These are phyloP conservation scores for Cercis canadensis DNA, from an alignment of 306 rosid species.

Conservation along the genomic window DNA sequence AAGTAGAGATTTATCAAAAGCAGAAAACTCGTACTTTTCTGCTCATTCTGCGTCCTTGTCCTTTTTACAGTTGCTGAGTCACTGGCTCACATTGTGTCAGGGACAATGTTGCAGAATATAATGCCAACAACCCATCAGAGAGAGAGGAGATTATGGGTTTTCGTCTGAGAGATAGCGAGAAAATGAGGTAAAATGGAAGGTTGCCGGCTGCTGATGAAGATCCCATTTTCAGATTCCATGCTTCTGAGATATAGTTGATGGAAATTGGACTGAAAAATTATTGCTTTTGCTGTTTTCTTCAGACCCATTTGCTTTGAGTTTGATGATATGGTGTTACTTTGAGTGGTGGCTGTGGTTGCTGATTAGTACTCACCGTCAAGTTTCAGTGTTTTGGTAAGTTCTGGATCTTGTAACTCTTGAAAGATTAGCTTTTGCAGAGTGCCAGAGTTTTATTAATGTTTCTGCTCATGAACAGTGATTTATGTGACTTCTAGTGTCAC, in stretches of 20 bases:
- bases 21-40: conserved; percentile 27
- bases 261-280: conserved; percentile 23
- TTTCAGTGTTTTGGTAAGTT: conserved; percentile 48
- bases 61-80: conserved; percentile 56
- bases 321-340: conserved; percentile 32
- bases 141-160: conserved; percentile 37
- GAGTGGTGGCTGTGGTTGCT: conserved; percentile 35
- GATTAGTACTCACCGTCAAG: conserved; percentile 29
- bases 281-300: conserved; percentile 40
- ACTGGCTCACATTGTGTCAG: conserved; percentile 42
- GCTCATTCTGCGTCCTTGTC: conserved; percentile 32
- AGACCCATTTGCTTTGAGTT: conserved; percentile 45
- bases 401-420: conserved; percentile 37
- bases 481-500: conserved; percentile 41
- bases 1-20: conserved; percentile 5
- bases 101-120: conserved; percentile 48
- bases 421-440: conserved; percentile 34
- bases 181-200: conserved; percentile 58
- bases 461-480: conserved; percentile 37
- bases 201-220: conserved; percentile 53
- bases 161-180: conserved; percentile 34
- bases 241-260: conserved; percentile 46
- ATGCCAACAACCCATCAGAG: conserved; percentile 46
- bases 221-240: conserved; percentile 46
- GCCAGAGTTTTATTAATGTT: background rate